Conservation (phyloP, 2,329 filamentous ascomycete species). For the Bipolaris zeicola region DNA sequence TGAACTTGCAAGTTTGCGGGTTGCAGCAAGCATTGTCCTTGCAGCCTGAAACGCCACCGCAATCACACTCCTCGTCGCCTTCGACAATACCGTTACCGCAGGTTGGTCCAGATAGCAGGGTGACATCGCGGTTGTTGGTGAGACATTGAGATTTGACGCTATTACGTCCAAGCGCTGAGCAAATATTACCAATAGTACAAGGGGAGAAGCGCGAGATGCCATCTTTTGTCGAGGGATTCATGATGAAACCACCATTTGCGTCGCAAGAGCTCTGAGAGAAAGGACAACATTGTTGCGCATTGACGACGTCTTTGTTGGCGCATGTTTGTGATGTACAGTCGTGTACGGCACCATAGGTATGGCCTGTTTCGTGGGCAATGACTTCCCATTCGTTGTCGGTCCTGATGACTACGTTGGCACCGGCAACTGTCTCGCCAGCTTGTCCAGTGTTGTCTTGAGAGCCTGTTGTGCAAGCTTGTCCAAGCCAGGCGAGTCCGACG, state of each 20-base stretch:
- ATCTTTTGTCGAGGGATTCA: constrained; percentile 86
- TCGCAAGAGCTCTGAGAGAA: constrained; percentile 71
- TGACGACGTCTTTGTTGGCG: constrained; percentile 62
- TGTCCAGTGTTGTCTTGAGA: constrained; percentile 54
- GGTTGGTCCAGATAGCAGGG: constrained; percentile 78
- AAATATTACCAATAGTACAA: constrained; percentile 93
- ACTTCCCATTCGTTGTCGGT: constrained; percentile 92
- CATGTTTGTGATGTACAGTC: constrained; percentile 80
- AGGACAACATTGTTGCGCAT: constrained; percentile 78
- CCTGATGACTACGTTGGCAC: constrained; percentile 86
- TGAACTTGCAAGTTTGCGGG: constrained; percentile 84
- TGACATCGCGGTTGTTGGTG: constrained; percentile 81
- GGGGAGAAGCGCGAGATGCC: constrained; percentile 81
- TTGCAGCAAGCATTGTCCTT: constrained; percentile 82
- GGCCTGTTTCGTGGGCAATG: constrained; percentile 90
- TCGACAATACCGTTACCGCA: constrained; percentile 99
- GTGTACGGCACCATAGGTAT: constrained; percentile 95
- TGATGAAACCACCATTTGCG: constrained; percentile 81
- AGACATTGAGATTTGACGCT: constrained; percentile 79
- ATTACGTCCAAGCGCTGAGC: constrained; percentile 78
- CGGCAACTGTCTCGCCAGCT: constrained; percentile 74
- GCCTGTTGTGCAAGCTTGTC: constrained; percentile 75
- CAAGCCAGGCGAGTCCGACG: constrained; percentile 91
- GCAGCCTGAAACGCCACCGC: constrained; percentile 77
- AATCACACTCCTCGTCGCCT: constrained; percentile 92